A percentile compares a stretch with the other conserved stretches of the same genome.
phyloP scores from a whole-genome alignment of 306 rosid species.

The Morella rubra region DNA sequence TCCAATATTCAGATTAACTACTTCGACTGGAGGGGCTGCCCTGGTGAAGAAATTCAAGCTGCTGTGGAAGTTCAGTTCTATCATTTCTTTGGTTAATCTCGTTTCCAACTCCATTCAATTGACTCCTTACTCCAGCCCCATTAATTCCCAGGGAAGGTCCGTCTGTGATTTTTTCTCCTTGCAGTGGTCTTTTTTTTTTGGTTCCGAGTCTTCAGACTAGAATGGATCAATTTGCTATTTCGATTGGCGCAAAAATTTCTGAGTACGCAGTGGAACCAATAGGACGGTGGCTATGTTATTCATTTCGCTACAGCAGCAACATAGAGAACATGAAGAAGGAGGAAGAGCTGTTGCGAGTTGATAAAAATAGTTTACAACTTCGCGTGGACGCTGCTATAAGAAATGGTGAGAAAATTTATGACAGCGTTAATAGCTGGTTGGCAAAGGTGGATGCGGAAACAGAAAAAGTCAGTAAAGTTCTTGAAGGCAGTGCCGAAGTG shows the following conservation, averaged over 20 bases:
- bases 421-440: constrained; percentile 5
- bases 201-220: neutral
- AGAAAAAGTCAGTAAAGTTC: neutral
- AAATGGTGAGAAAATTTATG: neutral
- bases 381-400: neutral
- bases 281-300: constrained; percentile 3
- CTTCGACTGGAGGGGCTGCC: too few species aligned
- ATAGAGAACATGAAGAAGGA: neutral
- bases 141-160: too few species aligned
- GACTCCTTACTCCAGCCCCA: too few species aligned
- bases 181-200: too few species aligned
- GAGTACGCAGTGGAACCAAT: neutral
- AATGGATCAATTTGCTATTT: neutral
- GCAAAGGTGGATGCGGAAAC: neutral
- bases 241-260: neutral
- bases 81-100: too few species aligned
- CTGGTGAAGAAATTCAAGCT: too few species aligned
- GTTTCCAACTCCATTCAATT: too few species aligned
- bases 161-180: too few species aligned
- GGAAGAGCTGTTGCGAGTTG: neutral
- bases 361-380: neutral
- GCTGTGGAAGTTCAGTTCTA: too few species aligned
- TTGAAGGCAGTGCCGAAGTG: neutral
- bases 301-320: neutral
- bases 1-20: too few species aligned